Evolutionary conservation across 371 early-diverging fungal genomes (phyloP), one percentile per base, ranked within the genome.

Genomic region (Blakeslea trispora): DNA sequence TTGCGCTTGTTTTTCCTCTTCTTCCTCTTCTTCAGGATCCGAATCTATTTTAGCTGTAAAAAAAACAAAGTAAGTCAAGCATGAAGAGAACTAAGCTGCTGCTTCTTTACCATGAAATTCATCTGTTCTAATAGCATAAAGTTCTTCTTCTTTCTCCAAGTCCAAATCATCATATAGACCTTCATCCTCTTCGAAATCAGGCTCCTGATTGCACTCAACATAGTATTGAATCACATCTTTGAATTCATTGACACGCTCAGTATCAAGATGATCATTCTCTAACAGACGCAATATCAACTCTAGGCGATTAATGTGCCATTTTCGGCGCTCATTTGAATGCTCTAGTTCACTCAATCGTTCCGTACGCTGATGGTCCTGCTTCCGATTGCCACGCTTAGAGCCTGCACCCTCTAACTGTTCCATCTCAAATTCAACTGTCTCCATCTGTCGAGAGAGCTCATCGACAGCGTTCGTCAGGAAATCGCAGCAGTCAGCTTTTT

Each of bases 111-210:
- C 59, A 19, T 65, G 60, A 31, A 48, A 60, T 35, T 85, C 87
- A 17, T 84, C 84, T 37, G 77, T 77, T 42, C 74, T 66, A 34
- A 89, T 79, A 21, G 79, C 81, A 74, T 79, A 90, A 6, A 87
- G 72, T 57, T 91, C 92, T 28, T 93, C 91, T 49, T 90, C 95
- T 52, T 95, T 94, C 53, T 92, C 93, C 48, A 98, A 78, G 66
- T 92, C 86, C 61, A 98, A 69, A 28, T 94, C 94, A 55, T 97
- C 95, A 71, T 98, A 98, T 19, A 98, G 83, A 46, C 75, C 84
- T 58, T 95, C 96, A 61, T 96, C 91, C 61, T 97, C 97, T 42
- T 84, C 88, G 74, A 93, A 96, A 61, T 92, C 93, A 19, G 88
- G 89, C 15, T 95, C 93, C 68, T 88, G 84, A 74, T 94, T 94